Percentiles rank a stretch among this genome's conserved stretches.
Evolutionary conservation across 2,329 filamentous ascomycete genomes (phyloP).

Genomic region (Verticillium nonalfalfae): DNA sequence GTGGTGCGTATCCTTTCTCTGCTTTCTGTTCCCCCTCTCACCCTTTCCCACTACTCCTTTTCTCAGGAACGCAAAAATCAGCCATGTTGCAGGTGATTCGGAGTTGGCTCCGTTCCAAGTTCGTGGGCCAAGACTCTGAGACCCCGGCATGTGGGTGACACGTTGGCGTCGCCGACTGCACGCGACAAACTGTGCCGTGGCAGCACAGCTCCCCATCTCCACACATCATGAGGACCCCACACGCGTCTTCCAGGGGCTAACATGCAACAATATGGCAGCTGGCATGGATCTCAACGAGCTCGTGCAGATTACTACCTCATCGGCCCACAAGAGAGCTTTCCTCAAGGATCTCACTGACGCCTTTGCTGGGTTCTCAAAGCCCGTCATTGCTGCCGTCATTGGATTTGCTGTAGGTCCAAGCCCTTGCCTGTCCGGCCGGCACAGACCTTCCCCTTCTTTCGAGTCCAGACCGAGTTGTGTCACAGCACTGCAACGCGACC

Average conservation of each 20-base stretch:
- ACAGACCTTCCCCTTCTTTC: too few relatives aligned
- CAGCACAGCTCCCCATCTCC: background rate
- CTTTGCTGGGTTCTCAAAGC: constrained; percentile 32
- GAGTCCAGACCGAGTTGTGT: background rate
- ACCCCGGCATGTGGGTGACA: background rate
- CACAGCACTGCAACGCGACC: background rate
- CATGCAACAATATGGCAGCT: constrained; percentile 2
- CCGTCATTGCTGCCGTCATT: constrained; percentile 41
- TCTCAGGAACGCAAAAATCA: background rate
- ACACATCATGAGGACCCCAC: background rate
- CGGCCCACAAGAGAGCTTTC: constrained; percentile 13
- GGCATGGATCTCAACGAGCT: constrained; percentile 15
- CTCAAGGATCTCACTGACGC: constrained; percentile 33
- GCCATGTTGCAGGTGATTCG: background rate
- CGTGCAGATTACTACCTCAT: constrained; percentile 14
- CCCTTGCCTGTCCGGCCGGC: background rate
- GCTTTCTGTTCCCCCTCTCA: background rate
- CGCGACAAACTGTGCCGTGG: background rate
- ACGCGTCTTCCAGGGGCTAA: background rate
- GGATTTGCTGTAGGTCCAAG: constrained; percentile 38
- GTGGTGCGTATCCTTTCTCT: constrained; percentile 18
- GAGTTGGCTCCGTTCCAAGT: background rate
- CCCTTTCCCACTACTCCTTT: constrained; percentile 11
- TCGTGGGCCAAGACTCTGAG: background rate
- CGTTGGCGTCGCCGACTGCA: background rate